A percentile compares a stretch with the other conserved stretches of the same genome.
Conservation (phyloP, 192 early-diverging fungal genomes). For the Coemansia sp. region DNA sequence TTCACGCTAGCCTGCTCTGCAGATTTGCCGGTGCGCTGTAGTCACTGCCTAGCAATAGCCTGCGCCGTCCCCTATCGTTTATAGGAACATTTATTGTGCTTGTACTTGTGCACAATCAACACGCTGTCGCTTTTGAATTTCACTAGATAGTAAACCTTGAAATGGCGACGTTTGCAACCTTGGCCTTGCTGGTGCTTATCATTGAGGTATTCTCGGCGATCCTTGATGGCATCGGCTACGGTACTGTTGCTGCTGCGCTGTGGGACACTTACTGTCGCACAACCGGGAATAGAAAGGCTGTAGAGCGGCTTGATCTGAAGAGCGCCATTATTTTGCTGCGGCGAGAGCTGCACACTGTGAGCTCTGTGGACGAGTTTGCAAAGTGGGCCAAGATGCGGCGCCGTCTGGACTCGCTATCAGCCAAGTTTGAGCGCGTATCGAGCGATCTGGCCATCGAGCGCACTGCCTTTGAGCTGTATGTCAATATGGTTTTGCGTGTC, state of each 20-base stretch:
- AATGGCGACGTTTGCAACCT: constrained; percentile 43
- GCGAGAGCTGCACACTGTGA: constrained; percentile 64
- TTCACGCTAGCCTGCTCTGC: too few relatives aligned
- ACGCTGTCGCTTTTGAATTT: too few relatives aligned
- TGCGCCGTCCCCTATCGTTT: too few relatives aligned
- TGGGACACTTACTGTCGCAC: constrained; percentile 41
- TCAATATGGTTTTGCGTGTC: constrained; percentile 67
- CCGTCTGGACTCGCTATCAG: constrained; percentile 69
- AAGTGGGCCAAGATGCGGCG: constrained; percentile 88
- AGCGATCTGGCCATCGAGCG: constrained; percentile 65
- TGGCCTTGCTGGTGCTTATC: constrained; percentile 59
- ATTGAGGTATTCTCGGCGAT: constrained; percentile 64
- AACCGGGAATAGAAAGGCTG: constrained; percentile 37
- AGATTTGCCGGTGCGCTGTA: too few relatives aligned
- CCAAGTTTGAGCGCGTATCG: constrained; percentile 64
- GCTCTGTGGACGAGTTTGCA: constrained; percentile 86
- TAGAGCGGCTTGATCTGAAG: constrained; percentile 61
- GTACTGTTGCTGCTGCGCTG: constrained; percentile 43
- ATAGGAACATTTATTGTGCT: not conserved
- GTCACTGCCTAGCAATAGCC: too few relatives aligned
- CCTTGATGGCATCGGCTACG: constrained; percentile 57
- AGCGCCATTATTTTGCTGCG: constrained; percentile 63
- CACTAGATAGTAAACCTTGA: too few relatives aligned
- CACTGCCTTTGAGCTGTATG: constrained; percentile 76
- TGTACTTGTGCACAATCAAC: not conserved